A percentile compares a stretch with the other conserved stretches of the same genome.
phyloP scores from a whole-genome alignment of 2,329 filamentous ascomycete species.

The Fusarium nisikadoi region DNA sequence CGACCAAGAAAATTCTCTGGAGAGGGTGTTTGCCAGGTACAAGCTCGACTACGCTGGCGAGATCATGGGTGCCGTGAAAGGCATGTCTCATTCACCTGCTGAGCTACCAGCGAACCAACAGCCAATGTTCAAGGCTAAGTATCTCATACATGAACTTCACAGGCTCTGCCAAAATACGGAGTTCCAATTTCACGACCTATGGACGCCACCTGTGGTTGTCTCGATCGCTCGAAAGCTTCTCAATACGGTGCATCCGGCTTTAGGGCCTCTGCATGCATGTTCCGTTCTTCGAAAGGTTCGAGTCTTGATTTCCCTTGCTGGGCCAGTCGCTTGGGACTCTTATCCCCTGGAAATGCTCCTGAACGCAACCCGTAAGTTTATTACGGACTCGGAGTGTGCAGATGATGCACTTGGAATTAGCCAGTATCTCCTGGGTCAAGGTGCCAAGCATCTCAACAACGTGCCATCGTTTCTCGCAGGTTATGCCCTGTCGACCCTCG shows the following conservation, averaged over 20 bases:
- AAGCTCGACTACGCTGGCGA: conserved; percentile 69
- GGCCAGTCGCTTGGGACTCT: conserved; percentile 74
- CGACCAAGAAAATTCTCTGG: conserved; percentile 79
- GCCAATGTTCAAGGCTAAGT: conserved; percentile 83
- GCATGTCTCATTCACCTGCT: conserved; percentile 72
- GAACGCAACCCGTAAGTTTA: conserved; percentile 79
- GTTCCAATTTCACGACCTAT: conserved; percentile 72
- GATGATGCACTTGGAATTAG: conserved; percentile 90
- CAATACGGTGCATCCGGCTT: conserved; percentile 80
- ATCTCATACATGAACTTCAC: conserved; percentile 78
- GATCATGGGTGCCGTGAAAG: conserved; percentile 75
- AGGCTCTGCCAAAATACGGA: conserved; percentile 80
- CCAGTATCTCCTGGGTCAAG: conserved; percentile 81
- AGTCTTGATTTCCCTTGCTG: conserved; percentile 82
- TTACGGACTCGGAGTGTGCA: conserved; percentile 86
- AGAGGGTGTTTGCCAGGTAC: conserved; percentile 72
- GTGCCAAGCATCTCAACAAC: conserved; percentile 70
- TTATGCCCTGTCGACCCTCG: conserved; percentile 80
- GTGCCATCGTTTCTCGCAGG: conserved; percentile 83
- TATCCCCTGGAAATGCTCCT: conserved; percentile 94
- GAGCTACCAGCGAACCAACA: conserved; percentile 82
- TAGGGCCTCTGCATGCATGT: conserved; percentile 88
- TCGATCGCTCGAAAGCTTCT: conserved; percentile 82
- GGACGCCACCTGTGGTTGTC: conserved; percentile 79
- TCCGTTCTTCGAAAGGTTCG: conserved; percentile 87